Conservation (phyloP, 179 eudicot genomes). For the Camellia oleifera region DNA sequence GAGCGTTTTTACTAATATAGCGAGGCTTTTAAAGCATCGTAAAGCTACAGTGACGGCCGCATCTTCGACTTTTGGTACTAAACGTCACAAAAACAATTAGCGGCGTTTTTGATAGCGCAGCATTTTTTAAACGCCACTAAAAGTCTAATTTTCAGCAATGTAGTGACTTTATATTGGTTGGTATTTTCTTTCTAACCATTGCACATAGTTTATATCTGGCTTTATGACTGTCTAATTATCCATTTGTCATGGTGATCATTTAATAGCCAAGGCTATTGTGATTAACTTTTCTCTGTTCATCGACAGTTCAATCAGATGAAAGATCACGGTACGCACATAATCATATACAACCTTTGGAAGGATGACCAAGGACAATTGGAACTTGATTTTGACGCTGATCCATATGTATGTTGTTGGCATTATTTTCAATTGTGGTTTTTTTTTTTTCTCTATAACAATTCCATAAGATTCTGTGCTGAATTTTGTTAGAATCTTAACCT, state of each 20-base stretch:
- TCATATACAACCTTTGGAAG: conserved; percentile 96
- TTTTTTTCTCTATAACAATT: not conserved
- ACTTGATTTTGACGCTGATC: conserved; percentile 85
- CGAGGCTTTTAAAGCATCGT: no score
- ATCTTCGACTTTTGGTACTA: no score
- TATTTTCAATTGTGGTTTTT: conserved; percentile 6
- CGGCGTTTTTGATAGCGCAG: no score
- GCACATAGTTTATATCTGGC: not conserved
- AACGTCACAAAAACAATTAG: no score
- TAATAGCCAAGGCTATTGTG: not conserved
- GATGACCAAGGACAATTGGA: conserved; percentile 93
- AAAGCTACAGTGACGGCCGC: no score
- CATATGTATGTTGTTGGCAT: conserved; percentile 43
- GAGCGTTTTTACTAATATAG: no score
- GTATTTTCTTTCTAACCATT: not conserved
- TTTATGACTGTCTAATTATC: not conserved
- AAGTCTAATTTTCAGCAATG: no score
- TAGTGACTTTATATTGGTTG: not conserved
- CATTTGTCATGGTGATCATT: not conserved
- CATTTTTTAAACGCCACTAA: no score
- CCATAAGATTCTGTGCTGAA: not conserved
- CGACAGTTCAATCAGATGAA: conserved; percentile 72
- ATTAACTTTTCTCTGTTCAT: conserved; percentile 9
- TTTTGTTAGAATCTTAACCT: not conserved
- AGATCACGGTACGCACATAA: conserved; percentile 79